Conservation (phyloP, 2,329 filamentous ascomycete genomes). For the Zasmidium angulare region DNA sequence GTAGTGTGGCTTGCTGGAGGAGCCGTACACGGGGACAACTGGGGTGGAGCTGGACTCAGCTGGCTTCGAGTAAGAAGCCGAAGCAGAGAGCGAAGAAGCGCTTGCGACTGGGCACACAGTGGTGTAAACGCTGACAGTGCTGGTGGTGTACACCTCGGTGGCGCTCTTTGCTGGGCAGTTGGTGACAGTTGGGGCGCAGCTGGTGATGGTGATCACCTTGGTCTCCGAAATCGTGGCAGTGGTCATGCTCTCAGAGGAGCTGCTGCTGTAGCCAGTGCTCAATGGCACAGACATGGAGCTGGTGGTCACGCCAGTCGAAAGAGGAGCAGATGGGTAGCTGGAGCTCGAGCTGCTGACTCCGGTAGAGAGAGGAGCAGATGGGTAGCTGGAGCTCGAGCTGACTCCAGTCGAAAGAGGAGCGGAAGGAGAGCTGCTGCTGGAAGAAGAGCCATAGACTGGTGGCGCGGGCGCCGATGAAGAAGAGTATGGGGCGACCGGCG, state of each 20-base stretch:
- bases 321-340: background rate
- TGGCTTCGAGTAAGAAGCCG: slow-evolving; percentile 15
- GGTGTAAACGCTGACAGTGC: slow-evolving; percentile 23
- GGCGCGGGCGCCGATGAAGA: background rate
- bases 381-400: background rate
- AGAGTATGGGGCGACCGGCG: background rate
- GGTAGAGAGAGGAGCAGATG: background rate
- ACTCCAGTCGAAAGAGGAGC: background rate
- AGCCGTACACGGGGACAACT: slow-evolving; percentile 16
- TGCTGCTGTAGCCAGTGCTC: slow-evolving; percentile 7
- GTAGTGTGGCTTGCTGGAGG: slow-evolving; percentile 8
- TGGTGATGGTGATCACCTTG: slow-evolving; percentile 24
- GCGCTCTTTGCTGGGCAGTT: slow-evolving; percentile 21
- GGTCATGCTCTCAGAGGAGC: slow-evolving; percentile 16
- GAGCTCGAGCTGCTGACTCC: background rate
- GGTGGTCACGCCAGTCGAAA: background rate
- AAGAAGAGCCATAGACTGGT: background rate
- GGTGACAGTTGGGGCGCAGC: slow-evolving; percentile 19
- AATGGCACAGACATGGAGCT: slow-evolving; percentile 7
- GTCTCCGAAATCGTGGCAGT: slow-evolving; percentile 23
- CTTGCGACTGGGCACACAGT: slow-evolving; percentile 26
- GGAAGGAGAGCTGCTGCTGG: background rate
- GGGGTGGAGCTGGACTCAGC: slow-evolving; percentile 3
- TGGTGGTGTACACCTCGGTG: slow-evolving; percentile 19
- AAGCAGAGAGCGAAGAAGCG: slow-evolving; percentile 17